These are phyloP conservation scores for Ichthyophthirius multifiliis DNA, from an alignment of 169 alveolate species.

Conservation along the genomic window DNA sequence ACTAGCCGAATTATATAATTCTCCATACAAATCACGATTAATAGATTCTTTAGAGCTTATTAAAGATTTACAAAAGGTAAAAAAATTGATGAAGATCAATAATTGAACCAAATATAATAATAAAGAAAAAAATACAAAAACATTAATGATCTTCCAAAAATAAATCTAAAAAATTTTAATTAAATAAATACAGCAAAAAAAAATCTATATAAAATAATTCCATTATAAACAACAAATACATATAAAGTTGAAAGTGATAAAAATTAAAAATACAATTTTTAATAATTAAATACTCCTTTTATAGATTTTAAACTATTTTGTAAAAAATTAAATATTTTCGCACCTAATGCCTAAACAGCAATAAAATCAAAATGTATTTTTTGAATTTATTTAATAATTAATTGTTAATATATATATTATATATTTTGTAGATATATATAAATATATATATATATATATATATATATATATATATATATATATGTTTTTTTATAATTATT, in stretches of 20 bases:
- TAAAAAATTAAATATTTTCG: neutral
- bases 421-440: neutral
- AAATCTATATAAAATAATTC: neutral
- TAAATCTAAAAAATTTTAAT: too few species aligned
- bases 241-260: neutral
- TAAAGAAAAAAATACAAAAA: too few species aligned
- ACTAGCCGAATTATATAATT: neutral
- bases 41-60: neutral
- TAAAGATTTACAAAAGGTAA: neutral
- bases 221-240: neutral
- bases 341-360: neutral
- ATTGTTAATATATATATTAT: neutral
- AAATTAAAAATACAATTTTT: neutral
- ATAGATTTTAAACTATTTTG: neutral
- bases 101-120: too few species aligned
- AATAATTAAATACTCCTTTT: neutral
- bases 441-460: neutral
- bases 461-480: too few species aligned
- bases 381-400: too few species aligned
- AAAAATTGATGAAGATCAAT: too few species aligned
- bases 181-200: neutral
- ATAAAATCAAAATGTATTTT: neutral
- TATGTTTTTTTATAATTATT: neutral
- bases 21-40: neutral
- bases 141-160: too few species aligned